These are phyloP conservation scores for Sextonia rubra DNA, from an alignment of 164 flowering plant species.

Conservation along the genomic window DNA sequence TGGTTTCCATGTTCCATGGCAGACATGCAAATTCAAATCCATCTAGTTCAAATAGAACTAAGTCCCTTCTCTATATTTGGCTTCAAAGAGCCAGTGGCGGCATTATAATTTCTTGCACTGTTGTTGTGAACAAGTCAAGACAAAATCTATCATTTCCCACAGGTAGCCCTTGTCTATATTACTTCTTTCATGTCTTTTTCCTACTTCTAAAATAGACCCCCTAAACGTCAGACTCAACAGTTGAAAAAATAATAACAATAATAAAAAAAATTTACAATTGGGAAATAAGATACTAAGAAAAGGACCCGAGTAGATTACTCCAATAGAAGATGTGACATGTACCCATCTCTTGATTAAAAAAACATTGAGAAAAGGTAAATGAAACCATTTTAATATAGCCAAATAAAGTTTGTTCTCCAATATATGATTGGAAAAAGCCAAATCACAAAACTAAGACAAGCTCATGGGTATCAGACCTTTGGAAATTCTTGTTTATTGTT, in stretches of 20 bases:
- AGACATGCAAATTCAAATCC: too few species aligned
- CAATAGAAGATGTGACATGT: not conserved
- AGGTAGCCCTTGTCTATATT: not conserved
- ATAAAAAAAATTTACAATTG: not conserved
- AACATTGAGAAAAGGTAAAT: not conserved
- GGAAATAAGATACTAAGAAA: constrained; percentile 1
- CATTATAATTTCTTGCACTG: not conserved
- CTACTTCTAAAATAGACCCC: too few species aligned
- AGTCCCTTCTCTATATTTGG: too few species aligned
- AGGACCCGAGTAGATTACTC: constrained; percentile 4
- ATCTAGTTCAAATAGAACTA: too few species aligned
- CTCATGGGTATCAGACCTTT: constrained; percentile 21
- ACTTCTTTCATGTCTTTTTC: not conserved
- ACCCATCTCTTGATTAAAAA: not conserved
- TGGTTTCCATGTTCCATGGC: too few species aligned
- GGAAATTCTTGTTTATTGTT: constrained; percentile 19
- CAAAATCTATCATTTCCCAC: not conserved
- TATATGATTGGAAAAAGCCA: constrained; percentile 40
- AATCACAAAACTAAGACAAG: constrained; percentile 16
- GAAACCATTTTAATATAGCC: not conserved
- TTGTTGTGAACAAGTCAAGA: not conserved
- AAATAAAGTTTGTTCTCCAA: not conserved
- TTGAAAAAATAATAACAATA: not conserved
- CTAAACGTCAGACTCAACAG: too few species aligned
- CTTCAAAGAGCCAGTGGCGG: not conserved